Percentiles rank a stretch among this genome's conserved stretches.
Conservation (phyloP, 1,284 basidiomycete genomes). For the Rhodotorula sp. region DNA sequence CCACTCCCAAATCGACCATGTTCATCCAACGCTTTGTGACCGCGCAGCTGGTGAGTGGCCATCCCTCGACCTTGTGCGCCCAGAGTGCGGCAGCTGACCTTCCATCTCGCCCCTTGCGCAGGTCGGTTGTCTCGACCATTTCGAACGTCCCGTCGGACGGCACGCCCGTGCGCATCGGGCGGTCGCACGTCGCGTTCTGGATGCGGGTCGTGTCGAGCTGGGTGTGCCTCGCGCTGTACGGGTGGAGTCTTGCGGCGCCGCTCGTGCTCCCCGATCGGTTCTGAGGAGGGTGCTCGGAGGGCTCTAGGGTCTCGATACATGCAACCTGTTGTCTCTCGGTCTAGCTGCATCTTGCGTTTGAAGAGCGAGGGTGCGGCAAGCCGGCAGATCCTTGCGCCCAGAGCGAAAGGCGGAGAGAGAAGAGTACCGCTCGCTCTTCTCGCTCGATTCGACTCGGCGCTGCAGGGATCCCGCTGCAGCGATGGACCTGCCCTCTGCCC, state of each 20-base stretch:
- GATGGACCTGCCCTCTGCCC: slow-evolving; percentile 11
- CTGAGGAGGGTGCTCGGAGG: not conserved
- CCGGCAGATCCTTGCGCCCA: not conserved
- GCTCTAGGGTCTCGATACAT: not conserved
- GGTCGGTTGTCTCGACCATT: slow-evolving; percentile 73
- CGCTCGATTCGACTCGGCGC: too few species aligned
- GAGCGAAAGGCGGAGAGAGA: too few species aligned
- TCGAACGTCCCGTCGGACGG: slow-evolving; percentile 40
- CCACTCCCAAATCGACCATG: too few species aligned
- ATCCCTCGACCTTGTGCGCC: not conserved
- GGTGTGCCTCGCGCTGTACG: slow-evolving; percentile 86
- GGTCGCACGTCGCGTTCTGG: slow-evolving; percentile 98
- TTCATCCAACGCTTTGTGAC: too few species aligned
- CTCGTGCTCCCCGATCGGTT: slow-evolving; percentile 74
- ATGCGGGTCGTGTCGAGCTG: slow-evolving; percentile 95
- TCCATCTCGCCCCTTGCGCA: slow-evolving; percentile 49
- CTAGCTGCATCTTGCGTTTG: not conserved
- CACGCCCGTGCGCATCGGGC: slow-evolving; percentile 84
- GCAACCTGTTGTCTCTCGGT: not conserved
- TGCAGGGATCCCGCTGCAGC: too few species aligned
- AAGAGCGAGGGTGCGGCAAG: not conserved
- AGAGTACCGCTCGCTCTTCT: not conserved
- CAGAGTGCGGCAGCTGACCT: not conserved
- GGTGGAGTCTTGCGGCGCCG: slow-evolving; percentile 83
- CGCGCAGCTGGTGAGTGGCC: not conserved